Percentiles rank a stretch among this genome's conserved stretches.
phyloP scores from a whole-genome alignment of 805 yeast genomes.

The Candida coleopterorum region DNA sequence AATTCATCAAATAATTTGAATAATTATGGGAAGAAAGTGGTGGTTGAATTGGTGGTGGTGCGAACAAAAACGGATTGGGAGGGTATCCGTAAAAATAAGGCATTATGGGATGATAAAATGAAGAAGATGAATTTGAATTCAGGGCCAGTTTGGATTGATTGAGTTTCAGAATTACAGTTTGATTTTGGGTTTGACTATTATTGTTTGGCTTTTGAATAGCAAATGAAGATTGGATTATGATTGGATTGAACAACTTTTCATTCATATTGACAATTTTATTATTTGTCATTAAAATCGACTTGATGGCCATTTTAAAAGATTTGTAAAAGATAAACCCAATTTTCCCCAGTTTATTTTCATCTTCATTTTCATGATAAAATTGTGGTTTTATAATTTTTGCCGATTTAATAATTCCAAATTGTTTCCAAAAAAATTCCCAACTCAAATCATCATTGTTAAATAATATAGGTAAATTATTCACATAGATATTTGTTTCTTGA shows the following conservation, averaged over 20 bases:
- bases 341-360: slow-evolving; percentile 17
- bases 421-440: slow-evolving; percentile 37
- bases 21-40: not conserved
- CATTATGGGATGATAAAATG: slow-evolving; percentile 8
- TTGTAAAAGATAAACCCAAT: slow-evolving; percentile 65
- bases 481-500: slow-evolving; percentile 72
- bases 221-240: slow-evolving; percentile 34
- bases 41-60: not conserved
- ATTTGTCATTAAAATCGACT: slow-evolving; percentile 54
- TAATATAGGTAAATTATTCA: slow-evolving; percentile 54
- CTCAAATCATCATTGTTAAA: slow-evolving; percentile 50
- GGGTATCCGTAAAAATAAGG: slow-evolving; percentile 10
- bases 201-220: slow-evolving; percentile 31
- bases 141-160: not conserved
- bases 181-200: not conserved
- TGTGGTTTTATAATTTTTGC: slow-evolving; percentile 42
- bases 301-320: slow-evolving; percentile 52
- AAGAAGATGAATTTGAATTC: not conserved
- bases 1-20: slow-evolving; percentile 1
- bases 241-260: slow-evolving; percentile 12
- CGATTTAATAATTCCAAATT: slow-evolving; percentile 35
- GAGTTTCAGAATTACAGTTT: not conserved
- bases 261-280: slow-evolving; percentile 22
- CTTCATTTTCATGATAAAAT: slow-evolving; percentile 19
- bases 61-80: slow-evolving; percentile 7